Evolutionary conservation across 148 eudicot genomes (phyloP), one percentile per base, ranked within the genome.

Genomic region (Arctostaphylos glauca): DNA sequence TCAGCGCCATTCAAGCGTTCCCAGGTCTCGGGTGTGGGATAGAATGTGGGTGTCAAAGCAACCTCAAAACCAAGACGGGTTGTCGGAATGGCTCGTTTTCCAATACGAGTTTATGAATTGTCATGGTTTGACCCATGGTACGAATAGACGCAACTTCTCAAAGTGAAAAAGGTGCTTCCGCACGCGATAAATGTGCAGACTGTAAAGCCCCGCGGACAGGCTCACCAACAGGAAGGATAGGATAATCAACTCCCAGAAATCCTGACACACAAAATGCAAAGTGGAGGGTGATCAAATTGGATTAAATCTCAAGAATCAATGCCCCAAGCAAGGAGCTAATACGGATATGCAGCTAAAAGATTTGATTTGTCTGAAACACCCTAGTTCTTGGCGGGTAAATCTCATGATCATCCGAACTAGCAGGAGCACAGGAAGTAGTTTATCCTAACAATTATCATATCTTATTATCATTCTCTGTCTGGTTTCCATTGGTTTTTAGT

Each of bases 151-250:
- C 46, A 91, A 81, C 91, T 95, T 95, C 78, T 93, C 97, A 38
- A 86, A 86, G 84, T 95, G 97, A 85, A 95, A 78, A 59, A 95
- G 88, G 83, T 93, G 97, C 84, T 95, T 95, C 71, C 94, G 78
- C 0, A 92, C 91, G 13, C 83, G 91, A 84, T 94, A 95, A 71
- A 92, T 67, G 75, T 95, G 94, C 46, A 89, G 18, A 25, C 94
- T 93, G 88, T 95, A 95, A 49, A 95, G 85, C 55, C 86, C 67
- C 18, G 90, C 92, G n/a, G 96, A 93, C 55, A 88, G 53, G 3
- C 93, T 92, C 84, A 89, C 96, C 80, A 91, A 15, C 80, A 74
- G 53, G 74, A 91, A 95, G 0, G 98, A 95, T 50, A 92, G 21
- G 83, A 90, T 5, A 82, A 86, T 91, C 90, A 95, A 81, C 91